These are phyloP conservation scores for Calophaca sinica DNA, from an alignment of 306 rosid genomes.

Conservation along the genomic window DNA sequence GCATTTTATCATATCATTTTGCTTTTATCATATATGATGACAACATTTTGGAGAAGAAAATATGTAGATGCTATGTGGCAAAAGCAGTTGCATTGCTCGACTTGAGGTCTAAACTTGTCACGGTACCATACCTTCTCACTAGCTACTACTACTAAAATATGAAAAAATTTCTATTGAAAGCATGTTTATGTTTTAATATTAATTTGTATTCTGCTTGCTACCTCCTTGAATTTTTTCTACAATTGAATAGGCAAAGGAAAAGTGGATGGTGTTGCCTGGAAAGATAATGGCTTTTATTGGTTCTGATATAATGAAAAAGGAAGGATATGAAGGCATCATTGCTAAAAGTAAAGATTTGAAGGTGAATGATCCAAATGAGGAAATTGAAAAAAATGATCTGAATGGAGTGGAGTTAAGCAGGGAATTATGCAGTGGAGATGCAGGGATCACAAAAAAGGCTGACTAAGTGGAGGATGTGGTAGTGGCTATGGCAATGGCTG, in stretches of 20 bases:
- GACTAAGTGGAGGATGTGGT: slow-evolving; percentile 54
- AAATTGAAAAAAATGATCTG: slow-evolving; percentile 42
- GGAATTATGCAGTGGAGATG: slow-evolving; percentile 47
- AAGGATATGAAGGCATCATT: slow-evolving; percentile 58
- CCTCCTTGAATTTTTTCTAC: slow-evolving; percentile 11
- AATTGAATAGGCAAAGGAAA: slow-evolving; percentile 73
- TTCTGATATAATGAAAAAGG: slow-evolving; percentile 54
- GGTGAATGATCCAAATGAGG: slow-evolving; percentile 45
- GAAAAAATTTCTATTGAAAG: background rate
- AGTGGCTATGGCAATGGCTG: slow-evolving; percentile 53
- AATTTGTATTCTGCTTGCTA: background rate
- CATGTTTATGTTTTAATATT: background rate
- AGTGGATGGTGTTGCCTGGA: slow-evolving; percentile 79
- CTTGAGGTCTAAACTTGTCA: slow-evolving; percentile 67
- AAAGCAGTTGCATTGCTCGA: slow-evolving; percentile 87
- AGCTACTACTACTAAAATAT: slow-evolving; percentile 7
- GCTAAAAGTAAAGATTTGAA: slow-evolving; percentile 49
- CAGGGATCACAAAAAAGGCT: slow-evolving; percentile 44
- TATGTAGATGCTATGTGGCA: too few species aligned
- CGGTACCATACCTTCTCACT: slow-evolving; percentile 55
- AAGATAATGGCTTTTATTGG: slow-evolving; percentile 63
- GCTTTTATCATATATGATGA: too few species aligned
- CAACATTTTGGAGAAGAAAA: too few species aligned
- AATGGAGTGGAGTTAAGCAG: slow-evolving; percentile 48
- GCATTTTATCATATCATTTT: too few species aligned